Evolutionary conservation across 108 stramenopile genomes (phyloP).

Genomic region (Nitzschia palea): DNA sequence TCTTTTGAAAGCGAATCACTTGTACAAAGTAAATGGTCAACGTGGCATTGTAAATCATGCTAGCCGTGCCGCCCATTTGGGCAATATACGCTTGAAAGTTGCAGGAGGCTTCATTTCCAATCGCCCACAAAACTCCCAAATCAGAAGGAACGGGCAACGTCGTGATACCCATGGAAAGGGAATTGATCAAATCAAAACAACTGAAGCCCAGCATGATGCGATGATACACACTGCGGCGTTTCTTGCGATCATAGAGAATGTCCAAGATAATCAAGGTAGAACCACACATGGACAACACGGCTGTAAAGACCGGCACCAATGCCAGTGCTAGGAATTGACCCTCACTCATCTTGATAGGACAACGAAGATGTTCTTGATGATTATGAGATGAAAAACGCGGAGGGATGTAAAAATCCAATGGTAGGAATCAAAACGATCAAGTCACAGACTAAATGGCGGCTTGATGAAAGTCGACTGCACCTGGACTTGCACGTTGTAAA

Average conservation of each 20-base stretch:
- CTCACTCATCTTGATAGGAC: too few relatives aligned
- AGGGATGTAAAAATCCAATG: too few relatives aligned
- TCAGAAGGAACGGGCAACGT: slow-evolving; percentile 42
- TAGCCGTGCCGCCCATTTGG: not conserved
- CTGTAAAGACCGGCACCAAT: slow-evolving; percentile 39
- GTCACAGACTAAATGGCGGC: too few relatives aligned
- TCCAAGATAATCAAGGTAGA: slow-evolving; percentile 49
- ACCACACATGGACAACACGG: slow-evolving; percentile 28
- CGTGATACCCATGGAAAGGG: slow-evolving; percentile 32
- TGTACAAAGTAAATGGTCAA: slow-evolving; percentile 50
- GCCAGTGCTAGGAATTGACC: slow-evolving; percentile 30
- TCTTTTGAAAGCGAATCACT: slow-evolving; percentile 41
- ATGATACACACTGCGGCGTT: slow-evolving; percentile 27
- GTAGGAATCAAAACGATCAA: too few relatives aligned
- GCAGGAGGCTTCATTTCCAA: slow-evolving; percentile 5
- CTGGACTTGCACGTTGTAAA: too few relatives aligned
- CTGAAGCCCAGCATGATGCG: slow-evolving; percentile 45
- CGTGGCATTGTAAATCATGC: not conserved
- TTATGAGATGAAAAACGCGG: too few relatives aligned
- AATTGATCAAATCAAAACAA: slow-evolving; percentile 32
- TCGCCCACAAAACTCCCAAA: not conserved
- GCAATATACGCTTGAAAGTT: not conserved
- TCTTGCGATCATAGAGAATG: slow-evolving; percentile 4
- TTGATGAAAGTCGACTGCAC: too few relatives aligned
- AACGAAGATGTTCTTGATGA: too few relatives aligned